Percentiles rank a stretch among this genome's conserved stretches.
Conservation (phyloP, 1,139 yeast species). For the Yamadazyma songkhlaensis region DNA sequence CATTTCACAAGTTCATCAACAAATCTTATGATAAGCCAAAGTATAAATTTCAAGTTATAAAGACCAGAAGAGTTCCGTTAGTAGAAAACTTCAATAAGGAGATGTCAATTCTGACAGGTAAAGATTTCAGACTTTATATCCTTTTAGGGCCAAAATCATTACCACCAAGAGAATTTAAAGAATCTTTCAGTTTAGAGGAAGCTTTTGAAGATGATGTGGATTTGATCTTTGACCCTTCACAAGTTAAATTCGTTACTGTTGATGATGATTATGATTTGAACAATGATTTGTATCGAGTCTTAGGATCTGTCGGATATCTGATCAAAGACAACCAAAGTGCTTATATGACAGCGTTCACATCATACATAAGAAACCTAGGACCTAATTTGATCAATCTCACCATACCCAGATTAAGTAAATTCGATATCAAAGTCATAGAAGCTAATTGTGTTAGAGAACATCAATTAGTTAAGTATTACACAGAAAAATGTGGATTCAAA, state of each 20-base stretch:
- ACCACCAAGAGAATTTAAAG: constrained; percentile 22
- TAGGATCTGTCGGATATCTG: constrained; percentile 49
- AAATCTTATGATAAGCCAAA: constrained; percentile 49
- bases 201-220: constrained; percentile 32
- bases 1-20: constrained; percentile 26
- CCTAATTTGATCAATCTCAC: constrained; percentile 27
- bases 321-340: constrained; percentile 6
- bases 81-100: constrained; percentile 24
- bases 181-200: constrained; percentile 17
- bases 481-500: constrained; percentile 35
- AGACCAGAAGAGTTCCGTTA: constrained; percentile 39
- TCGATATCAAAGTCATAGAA: constrained; percentile 15
- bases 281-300: constrained; percentile 18
- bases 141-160: constrained; percentile 26
- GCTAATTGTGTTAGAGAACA: constrained; percentile 53
- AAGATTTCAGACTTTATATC: constrained; percentile 20
- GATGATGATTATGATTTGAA: constrained; percentile 19
- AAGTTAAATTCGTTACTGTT: constrained; percentile 18
- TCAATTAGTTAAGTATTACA: constrained; percentile 44
- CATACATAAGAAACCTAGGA: constrained; percentile 46
- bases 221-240: constrained; percentile 9
- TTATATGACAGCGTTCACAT: constrained; percentile 55
- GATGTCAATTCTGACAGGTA: constrained; percentile 19
- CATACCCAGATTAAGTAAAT: neutral
- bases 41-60: constrained; percentile 40